Conservation (phyloP, 208 protist species). For the Jaenimonas drosophilae region DNA sequence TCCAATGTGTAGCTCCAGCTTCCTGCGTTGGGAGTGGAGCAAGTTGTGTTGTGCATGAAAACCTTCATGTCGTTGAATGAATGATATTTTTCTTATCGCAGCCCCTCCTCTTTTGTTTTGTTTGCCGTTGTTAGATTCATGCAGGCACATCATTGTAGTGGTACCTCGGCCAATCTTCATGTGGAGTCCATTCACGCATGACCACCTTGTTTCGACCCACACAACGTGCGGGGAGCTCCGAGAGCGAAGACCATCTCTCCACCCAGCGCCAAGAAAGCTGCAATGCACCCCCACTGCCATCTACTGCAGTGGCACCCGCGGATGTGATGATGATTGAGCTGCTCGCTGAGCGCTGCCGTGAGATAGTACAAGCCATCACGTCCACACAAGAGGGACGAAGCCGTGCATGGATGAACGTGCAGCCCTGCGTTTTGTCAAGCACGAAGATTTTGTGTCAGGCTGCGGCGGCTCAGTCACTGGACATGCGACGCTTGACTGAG, state of each 20-base stretch:
- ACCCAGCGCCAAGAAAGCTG: background rate
- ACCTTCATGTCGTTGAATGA: constrained; percentile 3
- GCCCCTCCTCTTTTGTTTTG: too few species aligned
- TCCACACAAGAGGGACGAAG: constrained; percentile 27
- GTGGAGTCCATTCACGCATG: background rate
- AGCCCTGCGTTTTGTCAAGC: constrained; percentile 42
- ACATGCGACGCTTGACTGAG: constrained; percentile 16
- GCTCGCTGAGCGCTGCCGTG: constrained; percentile 7
- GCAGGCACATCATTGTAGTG: too few species aligned
- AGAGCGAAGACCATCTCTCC: background rate
- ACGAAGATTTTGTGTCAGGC: constrained; percentile 9
- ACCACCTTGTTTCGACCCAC: background rate
- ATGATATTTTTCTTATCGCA: too few species aligned
- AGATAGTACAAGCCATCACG: constrained; percentile 21
- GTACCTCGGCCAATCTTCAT: too few species aligned
- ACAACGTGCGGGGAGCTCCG: background rate
- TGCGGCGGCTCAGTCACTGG: constrained; percentile 7
- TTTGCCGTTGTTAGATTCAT: too few species aligned
- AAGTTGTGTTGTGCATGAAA: constrained; percentile 3
- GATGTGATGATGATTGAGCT: background rate
- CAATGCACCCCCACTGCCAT: background rate
- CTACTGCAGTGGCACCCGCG: constrained; percentile 1
- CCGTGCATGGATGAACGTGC: constrained; percentile 63
- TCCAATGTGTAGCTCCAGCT: background rate
- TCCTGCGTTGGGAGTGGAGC: background rate